Evolutionary conservation across 768 basidiomycete species (phyloP).

Genomic region (Leccinum arenicola): DNA sequence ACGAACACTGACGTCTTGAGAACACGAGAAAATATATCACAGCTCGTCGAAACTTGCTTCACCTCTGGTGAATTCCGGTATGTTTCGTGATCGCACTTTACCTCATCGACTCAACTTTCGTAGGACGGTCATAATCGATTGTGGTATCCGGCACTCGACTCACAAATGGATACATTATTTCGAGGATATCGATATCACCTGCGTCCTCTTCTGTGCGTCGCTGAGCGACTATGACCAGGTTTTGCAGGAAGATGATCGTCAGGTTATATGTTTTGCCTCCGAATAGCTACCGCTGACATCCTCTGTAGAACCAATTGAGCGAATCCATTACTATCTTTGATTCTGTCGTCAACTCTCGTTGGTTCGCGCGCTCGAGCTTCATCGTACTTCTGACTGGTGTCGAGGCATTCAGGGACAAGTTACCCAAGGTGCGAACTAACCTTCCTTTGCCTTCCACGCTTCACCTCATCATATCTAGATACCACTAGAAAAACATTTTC

Average conservation of each 20-base stretch:
- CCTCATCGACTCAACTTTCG: background rate
- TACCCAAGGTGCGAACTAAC: background rate
- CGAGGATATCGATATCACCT: background rate
- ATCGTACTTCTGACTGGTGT: constrained; percentile 1
- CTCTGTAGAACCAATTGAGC: background rate
- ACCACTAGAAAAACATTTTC: constrained; percentile 1
- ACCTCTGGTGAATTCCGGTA: background rate
- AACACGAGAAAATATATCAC: background rate
- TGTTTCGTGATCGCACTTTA: background rate
- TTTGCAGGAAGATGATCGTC: background rate
- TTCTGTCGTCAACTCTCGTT: background rate
- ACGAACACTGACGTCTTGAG: background rate
- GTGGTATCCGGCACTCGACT: background rate
- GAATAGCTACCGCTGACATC: background rate
- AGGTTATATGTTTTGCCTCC: background rate
- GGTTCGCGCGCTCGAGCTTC: background rate
- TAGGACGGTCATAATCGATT: background rate
- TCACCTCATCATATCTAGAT: background rate
- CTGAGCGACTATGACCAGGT: constrained; percentile 1
- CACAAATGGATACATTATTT: background rate
- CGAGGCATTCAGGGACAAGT: background rate
- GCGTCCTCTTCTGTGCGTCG: background rate
- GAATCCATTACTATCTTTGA: background rate
- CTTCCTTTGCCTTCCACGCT: background rate
- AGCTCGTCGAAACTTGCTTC: background rate